Conservation (phyloP, 129 eudicot species). For the Calendula officinalis region DNA sequence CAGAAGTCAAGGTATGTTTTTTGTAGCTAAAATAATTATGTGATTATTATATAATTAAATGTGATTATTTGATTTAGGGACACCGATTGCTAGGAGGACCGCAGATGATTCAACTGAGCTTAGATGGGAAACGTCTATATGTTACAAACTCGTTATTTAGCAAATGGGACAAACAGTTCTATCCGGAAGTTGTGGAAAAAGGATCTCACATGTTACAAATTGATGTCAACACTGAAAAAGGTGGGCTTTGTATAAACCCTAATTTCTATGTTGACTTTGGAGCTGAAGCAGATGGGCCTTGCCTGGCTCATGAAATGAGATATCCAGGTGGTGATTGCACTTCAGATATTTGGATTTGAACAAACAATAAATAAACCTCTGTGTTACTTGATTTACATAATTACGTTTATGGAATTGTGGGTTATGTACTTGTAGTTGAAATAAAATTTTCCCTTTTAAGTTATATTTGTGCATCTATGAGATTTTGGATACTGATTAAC, state of each 20-base stretch:
- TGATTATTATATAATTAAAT: background rate
- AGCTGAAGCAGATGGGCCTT: constrained; percentile 87
- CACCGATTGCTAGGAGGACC: constrained; percentile 88
- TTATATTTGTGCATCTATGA: background rate
- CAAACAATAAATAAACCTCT: background rate
- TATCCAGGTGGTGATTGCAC: constrained; percentile 99
- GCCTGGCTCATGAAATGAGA: constrained; percentile 97
- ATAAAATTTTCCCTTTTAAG: constrained; percentile 4
- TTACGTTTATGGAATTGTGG: constrained; percentile 6
- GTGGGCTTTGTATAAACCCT: constrained; percentile 77
- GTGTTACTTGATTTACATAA: constrained; percentile 16
- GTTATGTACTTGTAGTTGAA: constrained; percentile 17
- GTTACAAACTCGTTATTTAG: constrained; percentile 91
- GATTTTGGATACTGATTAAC: too few species aligned
- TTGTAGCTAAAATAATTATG: background rate
- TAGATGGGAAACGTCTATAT: constrained; percentile 88
- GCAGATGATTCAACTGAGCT: constrained; percentile 92
- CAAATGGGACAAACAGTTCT: constrained; percentile 88
- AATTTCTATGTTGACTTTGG: constrained; percentile 88
- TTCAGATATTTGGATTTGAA: constrained; percentile 80
- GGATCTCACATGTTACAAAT: constrained; percentile 91
- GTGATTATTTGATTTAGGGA: constrained; percentile 45
- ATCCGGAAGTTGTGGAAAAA: constrained; percentile 80
- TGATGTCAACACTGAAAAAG: constrained; percentile 77
- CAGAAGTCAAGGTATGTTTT: constrained; percentile 64